These are phyloP conservation scores for Coprinopsis strossmayeri DNA, from an alignment of 768 basidiomycete species.

Conservation along the genomic window DNA sequence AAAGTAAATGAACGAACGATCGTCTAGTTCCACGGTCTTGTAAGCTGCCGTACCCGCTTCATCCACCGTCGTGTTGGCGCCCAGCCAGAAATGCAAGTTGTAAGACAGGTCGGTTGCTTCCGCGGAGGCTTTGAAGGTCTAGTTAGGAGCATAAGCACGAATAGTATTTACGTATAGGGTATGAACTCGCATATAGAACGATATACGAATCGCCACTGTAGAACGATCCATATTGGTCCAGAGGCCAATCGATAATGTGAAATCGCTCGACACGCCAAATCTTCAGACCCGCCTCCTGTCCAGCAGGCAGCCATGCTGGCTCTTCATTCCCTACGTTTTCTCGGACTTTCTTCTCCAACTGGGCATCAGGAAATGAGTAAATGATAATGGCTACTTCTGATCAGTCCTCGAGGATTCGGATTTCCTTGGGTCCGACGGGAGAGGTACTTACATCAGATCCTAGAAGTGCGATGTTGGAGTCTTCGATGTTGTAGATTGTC, in stretches of 20 bases:
- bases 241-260: conserved; percentile 45
- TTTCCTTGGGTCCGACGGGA: not conserved
- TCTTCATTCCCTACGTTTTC: conserved; percentile 47
- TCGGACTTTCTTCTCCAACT: conserved; percentile 54
- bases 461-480: conserved; percentile 56
- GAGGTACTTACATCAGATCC: conserved; percentile 48
- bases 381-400: no score
- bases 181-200: conserved; percentile 49
- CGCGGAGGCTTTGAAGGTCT: conserved; percentile 55
- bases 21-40: conserved; percentile 63
- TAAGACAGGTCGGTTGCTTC: conserved; percentile 42
- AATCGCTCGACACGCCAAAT: conserved; percentile 60
- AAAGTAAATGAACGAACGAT: conserved; percentile 33
- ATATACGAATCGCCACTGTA: conserved; percentile 65
- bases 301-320: conserved; percentile 44
- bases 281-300: conserved; percentile 35
- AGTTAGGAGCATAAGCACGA: not conserved
- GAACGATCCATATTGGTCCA: conserved; percentile 44
- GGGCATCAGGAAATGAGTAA: no score
- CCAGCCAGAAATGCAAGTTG: conserved; percentile 63
- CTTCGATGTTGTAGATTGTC: conserved; percentile 49
- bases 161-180: no score
- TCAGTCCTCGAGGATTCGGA: no score
- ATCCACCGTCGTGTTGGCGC: conserved; percentile 51
- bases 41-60: conserved; percentile 60